These are phyloP conservation scores for Smithsoniella earleae DNA, from an alignment of 163 green algal species.

Conservation along the genomic window DNA sequence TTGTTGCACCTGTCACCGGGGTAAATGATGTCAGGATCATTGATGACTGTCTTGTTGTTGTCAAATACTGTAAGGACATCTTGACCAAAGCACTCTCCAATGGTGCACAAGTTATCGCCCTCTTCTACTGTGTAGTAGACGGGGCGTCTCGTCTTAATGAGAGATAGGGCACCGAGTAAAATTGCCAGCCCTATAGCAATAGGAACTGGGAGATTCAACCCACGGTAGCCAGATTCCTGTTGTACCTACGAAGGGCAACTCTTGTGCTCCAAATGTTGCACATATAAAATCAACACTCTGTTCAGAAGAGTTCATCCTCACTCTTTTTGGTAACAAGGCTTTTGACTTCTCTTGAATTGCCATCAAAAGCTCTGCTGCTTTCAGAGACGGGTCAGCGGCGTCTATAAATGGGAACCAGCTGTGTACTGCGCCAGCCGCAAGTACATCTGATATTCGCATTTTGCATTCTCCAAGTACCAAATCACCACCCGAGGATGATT, in stretches of 20 bases:
- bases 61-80: neutral
- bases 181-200: slow-evolving; percentile 18
- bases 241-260: too few relatives aligned
- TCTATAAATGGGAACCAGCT: slow-evolving; percentile 30
- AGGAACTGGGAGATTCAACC: neutral
- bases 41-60: slow-evolving; percentile 10
- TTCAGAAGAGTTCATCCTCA: neutral
- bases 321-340: neutral
- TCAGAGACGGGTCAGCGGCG: slow-evolving; percentile 3
- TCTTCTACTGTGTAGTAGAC: slow-evolving; percentile 30
- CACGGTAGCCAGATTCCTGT: too few relatives aligned
- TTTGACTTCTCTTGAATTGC: slow-evolving; percentile 1
- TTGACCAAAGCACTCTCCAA: slow-evolving; percentile 29
- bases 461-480: slow-evolving; percentile 29
- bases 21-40: slow-evolving; percentile 14
- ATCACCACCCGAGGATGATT: slow-evolving; percentile 1
- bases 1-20: neutral
- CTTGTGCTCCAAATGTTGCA: neutral
- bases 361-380: slow-evolving; percentile 24
- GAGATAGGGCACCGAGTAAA: slow-evolving; percentile 1
- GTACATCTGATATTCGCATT: slow-evolving; percentile 18
- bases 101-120: slow-evolving; percentile 20
- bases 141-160: slow-evolving; percentile 7
- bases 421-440: slow-evolving; percentile 13
- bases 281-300: neutral